Percentiles rank a stretch among this genome's conserved stretches.
Evolutionary conservation across 164 flowering plant species (phyloP).

Genomic region (Berberis vulgaris): DNA sequence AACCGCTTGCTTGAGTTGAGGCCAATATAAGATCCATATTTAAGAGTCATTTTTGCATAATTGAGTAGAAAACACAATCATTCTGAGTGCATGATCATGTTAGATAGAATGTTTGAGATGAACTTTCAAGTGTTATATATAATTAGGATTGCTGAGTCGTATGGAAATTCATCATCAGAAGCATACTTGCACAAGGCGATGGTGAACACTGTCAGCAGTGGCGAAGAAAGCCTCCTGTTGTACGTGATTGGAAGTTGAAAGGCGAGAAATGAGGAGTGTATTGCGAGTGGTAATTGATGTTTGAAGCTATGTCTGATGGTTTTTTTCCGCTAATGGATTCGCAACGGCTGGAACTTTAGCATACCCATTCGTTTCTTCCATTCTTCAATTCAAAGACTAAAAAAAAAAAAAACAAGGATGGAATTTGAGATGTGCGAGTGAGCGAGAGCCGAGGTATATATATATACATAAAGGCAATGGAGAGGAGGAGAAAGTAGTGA

Average conservation of each 20-base stretch:
- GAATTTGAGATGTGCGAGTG: no score
- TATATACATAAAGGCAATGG: no score
- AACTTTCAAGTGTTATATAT: not conserved
- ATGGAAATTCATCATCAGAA: no score
- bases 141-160: not conserved
- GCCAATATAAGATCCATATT: not conserved
- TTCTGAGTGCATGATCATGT: no score
- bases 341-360: constrained; percentile 49
- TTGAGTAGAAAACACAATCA: no score
- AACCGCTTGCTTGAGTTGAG: not conserved
- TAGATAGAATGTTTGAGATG: no score
- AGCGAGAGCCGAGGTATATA: no score
- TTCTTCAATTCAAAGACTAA: no score
- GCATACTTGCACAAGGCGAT: constrained; percentile 60
- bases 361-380: no score
- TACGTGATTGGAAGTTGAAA: constrained; percentile 57
- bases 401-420: no score
- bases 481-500: no score
- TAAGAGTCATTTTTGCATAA: not conserved
- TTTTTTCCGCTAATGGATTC: constrained; percentile 47
- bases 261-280: constrained; percentile 91
- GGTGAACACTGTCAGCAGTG: constrained; percentile 85
- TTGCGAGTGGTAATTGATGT: constrained; percentile 76
- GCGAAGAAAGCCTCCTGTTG: constrained; percentile 77
- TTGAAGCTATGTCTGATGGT: constrained; percentile 61